Conservation (phyloP, 2,329 filamentous ascomycete genomes). For the Beauveria varroae region DNA sequence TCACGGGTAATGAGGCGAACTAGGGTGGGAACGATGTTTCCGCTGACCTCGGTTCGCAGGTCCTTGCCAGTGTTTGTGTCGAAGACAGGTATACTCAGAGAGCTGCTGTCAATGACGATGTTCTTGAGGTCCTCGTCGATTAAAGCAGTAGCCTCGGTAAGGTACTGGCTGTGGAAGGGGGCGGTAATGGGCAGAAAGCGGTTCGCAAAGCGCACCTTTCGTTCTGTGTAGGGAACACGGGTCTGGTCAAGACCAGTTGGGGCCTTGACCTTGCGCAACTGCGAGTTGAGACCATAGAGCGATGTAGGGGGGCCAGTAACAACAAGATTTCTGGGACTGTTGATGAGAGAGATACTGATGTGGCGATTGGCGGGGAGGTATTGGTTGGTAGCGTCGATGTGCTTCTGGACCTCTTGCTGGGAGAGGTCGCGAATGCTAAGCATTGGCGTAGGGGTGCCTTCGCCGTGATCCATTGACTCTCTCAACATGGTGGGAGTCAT, state of each 20-base stretch:
- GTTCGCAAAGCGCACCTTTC: conserved; percentile 94
- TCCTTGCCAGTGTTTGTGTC: conserved; percentile 87
- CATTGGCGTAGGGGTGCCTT: conserved; percentile 96
- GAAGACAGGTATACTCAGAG: conserved; percentile 77
- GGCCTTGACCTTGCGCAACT: conserved; percentile 93
- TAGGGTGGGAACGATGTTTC: conserved; percentile 78
- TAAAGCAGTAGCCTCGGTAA: conserved; percentile 70
- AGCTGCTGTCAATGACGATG: conserved; percentile 64
- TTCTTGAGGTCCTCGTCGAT: conserved; percentile 85
- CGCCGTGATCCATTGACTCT: conserved; percentile 88
- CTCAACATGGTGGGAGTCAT: conserved; percentile 84
- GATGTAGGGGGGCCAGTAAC: conserved; percentile 95
- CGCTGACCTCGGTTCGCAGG: conserved; percentile 59
- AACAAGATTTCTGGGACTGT: conserved; percentile 94
- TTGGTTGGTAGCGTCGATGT: conserved; percentile 94
- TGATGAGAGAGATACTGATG: conserved; percentile 90
- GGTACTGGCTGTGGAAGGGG: conserved; percentile 95
- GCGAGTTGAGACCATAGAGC: conserved; percentile 89
- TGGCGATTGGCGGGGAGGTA: conserved; percentile 89
- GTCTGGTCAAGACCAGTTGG: conserved; percentile 96
- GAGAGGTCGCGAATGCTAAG: conserved; percentile 92
- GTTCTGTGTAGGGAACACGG: conserved; percentile 86
- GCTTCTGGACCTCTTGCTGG: conserved; percentile 81
- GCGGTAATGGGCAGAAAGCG: conserved; percentile 96
- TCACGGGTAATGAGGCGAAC: conserved; percentile 92